Conservation (phyloP, 2,329 filamentous ascomycete species). For the Sphaerostilbella broomeana region DNA sequence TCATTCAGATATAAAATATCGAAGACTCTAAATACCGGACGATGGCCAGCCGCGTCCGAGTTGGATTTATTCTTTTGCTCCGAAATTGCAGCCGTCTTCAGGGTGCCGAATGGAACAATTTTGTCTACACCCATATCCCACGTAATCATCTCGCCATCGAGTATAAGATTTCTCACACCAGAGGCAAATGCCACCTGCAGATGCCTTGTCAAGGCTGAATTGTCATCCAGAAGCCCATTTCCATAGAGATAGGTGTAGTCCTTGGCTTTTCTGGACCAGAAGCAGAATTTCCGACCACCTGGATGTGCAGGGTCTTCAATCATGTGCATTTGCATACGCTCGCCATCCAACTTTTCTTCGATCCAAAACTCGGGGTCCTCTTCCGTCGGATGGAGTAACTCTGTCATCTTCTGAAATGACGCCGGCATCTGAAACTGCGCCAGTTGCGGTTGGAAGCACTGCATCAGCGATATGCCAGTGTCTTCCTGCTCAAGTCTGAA, state of each 20-base stretch:
- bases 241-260: conserved; percentile 96
- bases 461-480: conserved; percentile 73
- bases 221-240: conserved; percentile 63
- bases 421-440: conserved; percentile 84
- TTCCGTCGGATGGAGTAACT: conserved; percentile 56
- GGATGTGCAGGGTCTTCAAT: conserved; percentile 57
- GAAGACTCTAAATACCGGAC: conserved; percentile 80
- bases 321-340: conserved; percentile 97
- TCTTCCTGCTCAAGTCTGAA: conserved; percentile 69
- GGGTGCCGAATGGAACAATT: conserved; percentile 81
- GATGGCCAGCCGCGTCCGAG: conserved; percentile 39
- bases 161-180: conserved; percentile 76
- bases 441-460: conserved; percentile 93
- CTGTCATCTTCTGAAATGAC: conserved; percentile 70
- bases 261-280: conserved; percentile 95
- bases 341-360: conserved; percentile 94
- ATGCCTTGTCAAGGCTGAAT: conserved; percentile 73
- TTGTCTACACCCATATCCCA: conserved; percentile 86
- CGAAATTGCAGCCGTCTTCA: conserved; percentile 82
- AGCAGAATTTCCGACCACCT: conserved; percentile 69
- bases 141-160: conserved; percentile 98
- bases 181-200: conserved; percentile 69
- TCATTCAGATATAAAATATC: conserved; percentile 89
- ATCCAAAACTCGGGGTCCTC: conserved; percentile 85
- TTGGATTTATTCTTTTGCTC: conserved; percentile 61